A percentile compares a stretch with the other conserved stretches of the same genome.
Conservation (phyloP, 805 yeast species). For the Metschnikowia cerradonensis region DNA sequence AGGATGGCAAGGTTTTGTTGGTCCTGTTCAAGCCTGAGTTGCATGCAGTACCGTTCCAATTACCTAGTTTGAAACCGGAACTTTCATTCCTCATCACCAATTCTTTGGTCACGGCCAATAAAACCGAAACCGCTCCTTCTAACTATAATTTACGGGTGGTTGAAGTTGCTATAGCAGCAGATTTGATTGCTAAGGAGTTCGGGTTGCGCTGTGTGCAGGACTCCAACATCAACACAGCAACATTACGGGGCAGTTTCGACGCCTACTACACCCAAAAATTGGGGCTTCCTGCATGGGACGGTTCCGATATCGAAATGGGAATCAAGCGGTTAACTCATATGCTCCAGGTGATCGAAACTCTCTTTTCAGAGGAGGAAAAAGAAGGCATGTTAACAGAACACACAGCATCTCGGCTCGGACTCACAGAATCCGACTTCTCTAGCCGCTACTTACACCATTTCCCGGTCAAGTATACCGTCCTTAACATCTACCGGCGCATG, state of each 20-base stretch:
- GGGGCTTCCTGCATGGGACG: constrained; percentile 39
- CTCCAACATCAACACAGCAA: constrained; percentile 54
- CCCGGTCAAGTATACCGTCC: constrained; percentile 54
- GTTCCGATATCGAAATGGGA: constrained; percentile 41
- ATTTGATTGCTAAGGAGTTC: constrained; percentile 47
- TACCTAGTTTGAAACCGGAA: constrained; percentile 44
- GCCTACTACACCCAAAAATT: constrained; percentile 37
- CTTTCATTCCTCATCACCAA: constrained; percentile 60
- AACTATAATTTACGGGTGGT: constrained; percentile 70
- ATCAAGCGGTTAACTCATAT: constrained; percentile 36
- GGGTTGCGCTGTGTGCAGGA: constrained; percentile 41
- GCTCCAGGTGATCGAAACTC: constrained; percentile 43
- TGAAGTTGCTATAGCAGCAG: constrained; percentile 67
- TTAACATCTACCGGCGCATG: constrained; percentile 55
- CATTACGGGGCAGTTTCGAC: constrained; percentile 62
- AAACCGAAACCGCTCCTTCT: constrained; percentile 64
- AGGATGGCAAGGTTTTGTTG: constrained; percentile 50
- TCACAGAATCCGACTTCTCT: constrained; percentile 32
- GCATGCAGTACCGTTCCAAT: constrained; percentile 48
- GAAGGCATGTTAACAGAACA: constrained; percentile 50
- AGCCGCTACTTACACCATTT: constrained; percentile 43
- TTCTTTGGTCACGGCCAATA: constrained; percentile 58
- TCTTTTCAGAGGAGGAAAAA: constrained; percentile 28
- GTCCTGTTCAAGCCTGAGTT: constrained; percentile 60
- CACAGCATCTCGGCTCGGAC: constrained; percentile 42